phyloP scores from a whole-genome alignment of 1,284 basidiomycete species.

The Cutaneotrichosporon sp. region DNA sequence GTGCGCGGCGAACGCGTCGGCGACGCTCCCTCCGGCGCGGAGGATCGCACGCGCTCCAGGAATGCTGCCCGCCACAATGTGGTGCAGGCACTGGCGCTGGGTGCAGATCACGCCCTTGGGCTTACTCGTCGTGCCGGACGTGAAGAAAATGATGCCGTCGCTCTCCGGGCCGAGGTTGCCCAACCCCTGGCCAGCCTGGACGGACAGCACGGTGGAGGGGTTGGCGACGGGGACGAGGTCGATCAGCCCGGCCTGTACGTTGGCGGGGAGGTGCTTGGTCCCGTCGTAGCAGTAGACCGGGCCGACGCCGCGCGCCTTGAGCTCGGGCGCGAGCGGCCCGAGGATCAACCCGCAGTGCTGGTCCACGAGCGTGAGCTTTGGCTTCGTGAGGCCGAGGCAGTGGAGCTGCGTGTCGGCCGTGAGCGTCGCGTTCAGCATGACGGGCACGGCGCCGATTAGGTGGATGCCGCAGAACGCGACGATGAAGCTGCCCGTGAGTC shows the following conservation, averaged over 20 bases:
- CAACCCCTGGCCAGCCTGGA: conserved; percentile 12
- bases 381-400: conserved; percentile 33
- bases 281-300: conserved; percentile 11
- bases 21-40: conserved; percentile 15
- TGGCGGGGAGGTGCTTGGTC: conserved; percentile 3
- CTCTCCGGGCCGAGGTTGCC: conserved; percentile 36
- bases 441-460: conserved; percentile 43
- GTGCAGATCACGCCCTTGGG: conserved; percentile 49
- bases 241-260: neutral
- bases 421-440: conserved; percentile 46
- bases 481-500: conserved; percentile 35
- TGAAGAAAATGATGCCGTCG: conserved; percentile 51
- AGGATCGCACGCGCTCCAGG: conserved; percentile 30
- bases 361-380: conserved; percentile 38
- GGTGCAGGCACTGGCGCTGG: conserved; percentile 43
- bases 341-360: conserved; percentile 32
- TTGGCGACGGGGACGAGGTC: neutral
- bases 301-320: conserved; percentile 9
- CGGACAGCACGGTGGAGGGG: neutral
- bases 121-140: conserved; percentile 38
- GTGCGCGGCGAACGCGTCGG: conserved; percentile 13
- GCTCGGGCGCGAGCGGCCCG: conserved; percentile 12
- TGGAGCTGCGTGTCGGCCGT: conserved; percentile 34
- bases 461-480: conserved; percentile 41
- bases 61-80: conserved; percentile 31